phyloP scores from a whole-genome alignment of 257 asterid species.

The Forsythia suspensa region DNA sequence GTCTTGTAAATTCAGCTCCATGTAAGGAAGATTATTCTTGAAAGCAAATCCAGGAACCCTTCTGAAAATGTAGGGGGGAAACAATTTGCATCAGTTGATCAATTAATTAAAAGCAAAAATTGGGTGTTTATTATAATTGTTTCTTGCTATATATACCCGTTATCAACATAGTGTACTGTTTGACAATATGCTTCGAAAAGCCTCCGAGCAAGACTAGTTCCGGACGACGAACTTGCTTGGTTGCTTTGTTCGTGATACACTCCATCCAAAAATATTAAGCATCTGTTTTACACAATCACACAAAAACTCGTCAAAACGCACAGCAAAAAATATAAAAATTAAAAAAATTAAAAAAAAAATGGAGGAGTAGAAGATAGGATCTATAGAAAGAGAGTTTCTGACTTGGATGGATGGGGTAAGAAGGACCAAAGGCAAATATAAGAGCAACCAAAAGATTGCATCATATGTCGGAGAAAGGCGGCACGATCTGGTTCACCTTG shows the following conservation, averaged over 20 bases:
- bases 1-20: conserved; percentile 50
- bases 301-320: neutral
- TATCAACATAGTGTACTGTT: conserved; percentile 25
- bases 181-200: conserved; percentile 51
- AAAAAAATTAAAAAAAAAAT: too few relatives aligned
- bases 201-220: conserved; percentile 37
- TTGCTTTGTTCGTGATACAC: conserved; percentile 34
- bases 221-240: conserved; percentile 44
- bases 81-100: neutral
- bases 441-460: conserved; percentile 49
- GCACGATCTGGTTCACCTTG: conserved; percentile 56
- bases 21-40: conserved; percentile 48
- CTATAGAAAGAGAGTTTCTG: neutral
- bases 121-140: neutral
- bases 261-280: conserved; percentile 50
- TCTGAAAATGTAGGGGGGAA: conserved; percentile 41
- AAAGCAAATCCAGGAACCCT: conserved; percentile 74
- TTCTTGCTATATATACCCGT: conserved; percentile 29
- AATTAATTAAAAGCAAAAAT: neutral
- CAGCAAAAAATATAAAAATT: neutral
- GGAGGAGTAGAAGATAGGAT: neutral
- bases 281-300: conserved; percentile 29
- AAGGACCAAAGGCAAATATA: conserved; percentile 77
- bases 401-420: conserved; percentile 57
- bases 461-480: conserved; percentile 44